Evolutionary conservation across 2,329 filamentous ascomycete species (phyloP), one percentile per base, ranked within the genome.

Genomic region (Pseudohalonectria lignicola): DNA sequence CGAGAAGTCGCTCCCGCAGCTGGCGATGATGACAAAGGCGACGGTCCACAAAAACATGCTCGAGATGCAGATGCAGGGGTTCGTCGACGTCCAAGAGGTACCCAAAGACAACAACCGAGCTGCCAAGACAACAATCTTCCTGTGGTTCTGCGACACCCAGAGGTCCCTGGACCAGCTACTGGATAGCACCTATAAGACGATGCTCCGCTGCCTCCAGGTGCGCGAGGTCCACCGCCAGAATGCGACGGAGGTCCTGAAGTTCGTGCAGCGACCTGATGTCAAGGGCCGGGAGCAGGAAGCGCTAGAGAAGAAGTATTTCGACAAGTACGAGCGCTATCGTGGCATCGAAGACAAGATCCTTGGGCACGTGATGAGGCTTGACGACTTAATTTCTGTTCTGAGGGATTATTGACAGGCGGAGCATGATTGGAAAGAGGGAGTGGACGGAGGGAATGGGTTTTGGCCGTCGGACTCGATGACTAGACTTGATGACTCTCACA

Each of bases 21-120:
- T 87, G 40, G 84, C 83, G 38, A 74, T 98, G 43, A 81, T 95
- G 66, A 82, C 82, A 41, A 85, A 90, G 50, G 79, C 82, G 41
- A 86, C 94, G 38, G 76, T 96, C 18, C 85, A 92, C 34, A 78
- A 81, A 41, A 82, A 87, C 44, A 80, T 96, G 59, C 80, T 85
- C 12, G 77, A 80, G 44, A 84, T 98, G 71, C 85, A 94, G 48
- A 79, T 86, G 56, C 78, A 79, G 15, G 90, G 92, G 2, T 80
- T 92, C 43, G 77, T 94, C 11, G 86, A 96, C 47, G 76, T 94
- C 5, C 92, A 98, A 57, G 92, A 98, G 62, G 82, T 98, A 1
- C 92, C 92, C 1, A 84, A 85, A 47, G 90, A 96, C 51, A 82
- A 82, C 46, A 81, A 79, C 44, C 80, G 87, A 25, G 75, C 83